Percentiles rank a stretch among this genome's conserved stretches.
Conservation (phyloP, 2,329 filamentous ascomycete species). For the Diaporthe capsici region DNA sequence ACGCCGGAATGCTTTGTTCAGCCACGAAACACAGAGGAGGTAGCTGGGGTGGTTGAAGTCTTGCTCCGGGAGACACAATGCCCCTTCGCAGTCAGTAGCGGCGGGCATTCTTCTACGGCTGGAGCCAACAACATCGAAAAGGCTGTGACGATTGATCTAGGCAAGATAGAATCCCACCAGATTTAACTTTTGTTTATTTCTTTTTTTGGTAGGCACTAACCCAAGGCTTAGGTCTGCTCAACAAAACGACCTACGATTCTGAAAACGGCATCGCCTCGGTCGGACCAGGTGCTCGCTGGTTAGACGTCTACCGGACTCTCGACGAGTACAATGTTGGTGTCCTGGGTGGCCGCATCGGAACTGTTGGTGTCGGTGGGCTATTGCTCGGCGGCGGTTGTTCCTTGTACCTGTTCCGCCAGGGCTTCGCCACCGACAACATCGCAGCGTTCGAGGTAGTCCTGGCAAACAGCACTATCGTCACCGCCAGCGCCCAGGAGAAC, state of each 20-base stretch:
- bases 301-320: not conserved
- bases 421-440: slow-evolving; percentile 1
- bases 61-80: not conserved
- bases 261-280: not conserved
- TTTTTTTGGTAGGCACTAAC: not conserved
- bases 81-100: not conserved
- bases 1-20: not conserved
- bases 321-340: not conserved
- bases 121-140: slow-evolving; percentile 10
- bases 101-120: not conserved
- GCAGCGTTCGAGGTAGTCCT: not conserved
- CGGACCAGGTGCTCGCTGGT: not conserved
- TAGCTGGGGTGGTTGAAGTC: not conserved
- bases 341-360: not conserved
- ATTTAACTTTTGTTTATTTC: not conserved
- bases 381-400: not conserved
- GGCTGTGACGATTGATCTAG: not conserved
- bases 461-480: not conserved
- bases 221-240: not conserved
- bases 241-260: not conserved
- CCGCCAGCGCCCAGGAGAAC: not conserved
- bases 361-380: not conserved
- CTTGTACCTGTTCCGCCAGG: not conserved
- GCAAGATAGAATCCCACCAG: not conserved
- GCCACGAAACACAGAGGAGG: not conserved